These are phyloP conservation scores for Oryza meridionalis DNA, from an alignment of 176 grass and related monocot species.

Conservation along the genomic window DNA sequence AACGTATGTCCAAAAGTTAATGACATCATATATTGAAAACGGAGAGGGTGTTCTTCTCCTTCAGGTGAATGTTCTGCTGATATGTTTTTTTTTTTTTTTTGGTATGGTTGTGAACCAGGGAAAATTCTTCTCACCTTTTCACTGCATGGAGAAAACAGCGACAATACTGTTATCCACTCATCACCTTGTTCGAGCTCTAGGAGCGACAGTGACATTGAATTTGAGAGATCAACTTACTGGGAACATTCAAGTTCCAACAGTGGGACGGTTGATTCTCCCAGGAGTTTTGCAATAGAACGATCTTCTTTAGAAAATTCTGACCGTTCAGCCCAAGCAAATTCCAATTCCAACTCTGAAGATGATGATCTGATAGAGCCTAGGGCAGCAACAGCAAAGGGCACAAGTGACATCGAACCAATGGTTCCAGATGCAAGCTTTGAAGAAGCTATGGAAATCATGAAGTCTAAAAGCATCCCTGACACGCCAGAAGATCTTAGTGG, in stretches of 20 bases:
- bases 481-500: slow-evolving; percentile 60
- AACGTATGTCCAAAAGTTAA: too few relatives aligned
- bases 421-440: slow-evolving; percentile 58
- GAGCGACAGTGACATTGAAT: slow-evolving; percentile 34
- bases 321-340: slow-evolving; percentile 31
- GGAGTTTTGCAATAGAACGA: slow-evolving; percentile 24
- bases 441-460: slow-evolving; percentile 68
- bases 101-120: slow-evolving; percentile 38
- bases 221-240: slow-evolving; percentile 1
- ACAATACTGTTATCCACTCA: slow-evolving; percentile 35
- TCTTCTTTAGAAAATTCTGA: slow-evolving; percentile 44
- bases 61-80: neutral
- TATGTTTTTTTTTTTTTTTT: slow-evolving; percentile 5
- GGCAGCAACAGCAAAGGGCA: slow-evolving; percentile 13
- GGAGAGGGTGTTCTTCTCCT: too few relatives aligned
- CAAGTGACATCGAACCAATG: slow-evolving; percentile 23
- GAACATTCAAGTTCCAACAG: slow-evolving; percentile 24
- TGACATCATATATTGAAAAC: too few relatives aligned
- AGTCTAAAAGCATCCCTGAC: slow-evolving; percentile 51
- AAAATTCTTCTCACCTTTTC: slow-evolving; percentile 78
- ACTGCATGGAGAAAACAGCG: slow-evolving; percentile 47
- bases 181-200: slow-evolving; percentile 42
- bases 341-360: slow-evolving; percentile 37
- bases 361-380: slow-evolving; percentile 21
- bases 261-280: slow-evolving; percentile 35